Percentiles rank a stretch among this genome's conserved stretches.
phyloP scores from a whole-genome alignment of 1,284 basidiomycete species.

The Albatrellus sp. region DNA sequence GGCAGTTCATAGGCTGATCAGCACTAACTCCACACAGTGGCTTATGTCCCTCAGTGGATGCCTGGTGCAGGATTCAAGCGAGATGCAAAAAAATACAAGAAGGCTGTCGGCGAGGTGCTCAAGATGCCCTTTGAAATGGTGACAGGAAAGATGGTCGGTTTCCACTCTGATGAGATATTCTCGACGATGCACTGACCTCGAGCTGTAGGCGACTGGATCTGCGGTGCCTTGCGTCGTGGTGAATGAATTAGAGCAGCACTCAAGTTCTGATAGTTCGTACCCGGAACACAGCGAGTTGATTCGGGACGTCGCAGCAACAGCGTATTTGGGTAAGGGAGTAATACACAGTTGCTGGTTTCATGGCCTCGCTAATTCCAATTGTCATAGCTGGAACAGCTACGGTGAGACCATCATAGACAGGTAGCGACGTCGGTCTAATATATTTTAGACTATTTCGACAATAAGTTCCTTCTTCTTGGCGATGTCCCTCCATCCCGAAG shows the following conservation, averaged over 20 bases:
- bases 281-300: background rate
- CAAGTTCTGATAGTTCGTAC: background rate
- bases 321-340: slow-evolving; percentile 8
- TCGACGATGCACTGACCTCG: background rate
- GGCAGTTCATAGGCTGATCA: background rate
- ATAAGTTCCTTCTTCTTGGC: slow-evolving; percentile 1
- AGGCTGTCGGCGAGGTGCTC: slow-evolving; percentile 4
- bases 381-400: slow-evolving; percentile 4
- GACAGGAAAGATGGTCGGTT: background rate
- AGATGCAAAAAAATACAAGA: slow-evolving; percentile 24
- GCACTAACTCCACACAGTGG: slow-evolving; percentile 14
- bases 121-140: background rate
- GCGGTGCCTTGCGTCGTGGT: background rate
- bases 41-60: slow-evolving; percentile 27
- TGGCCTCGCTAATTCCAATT: too few relatives aligned
- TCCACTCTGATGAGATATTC: background rate
- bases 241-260: background rate
- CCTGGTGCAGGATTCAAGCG: slow-evolving; percentile 31
- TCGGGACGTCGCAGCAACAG: background rate
- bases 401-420: slow-evolving; percentile 5
- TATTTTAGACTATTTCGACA: slow-evolving; percentile 9
- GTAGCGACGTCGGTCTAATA: slow-evolving; percentile 1
- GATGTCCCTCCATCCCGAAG: slow-evolving; percentile 1
- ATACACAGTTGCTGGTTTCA: background rate
- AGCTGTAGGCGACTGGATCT: background rate